Evolutionary conservation across 176 grass and related monocot species (phyloP), one percentile per base, ranked within the genome.

Genomic region (Musa troglodytarum): DNA sequence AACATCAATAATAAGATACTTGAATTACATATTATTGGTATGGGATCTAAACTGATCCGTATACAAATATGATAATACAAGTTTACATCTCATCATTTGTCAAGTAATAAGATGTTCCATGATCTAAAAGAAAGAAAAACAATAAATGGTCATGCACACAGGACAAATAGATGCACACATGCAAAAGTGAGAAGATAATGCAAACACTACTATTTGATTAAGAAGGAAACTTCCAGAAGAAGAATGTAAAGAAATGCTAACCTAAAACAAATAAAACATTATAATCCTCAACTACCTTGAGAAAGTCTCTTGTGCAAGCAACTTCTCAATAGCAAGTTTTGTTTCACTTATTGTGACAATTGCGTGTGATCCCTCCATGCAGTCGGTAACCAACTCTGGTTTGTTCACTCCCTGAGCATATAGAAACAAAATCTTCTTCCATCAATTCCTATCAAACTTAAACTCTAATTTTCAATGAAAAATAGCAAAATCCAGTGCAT

Each of bases 271-370:
- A 64, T 24, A 29, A 25, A 64, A 8, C 14, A 50, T 43, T 6
- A 20, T 66, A 1, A 74, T 86, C 70, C 71, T 63, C 14, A 24
- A 50, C 56, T 97, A 98, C 94, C 84, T 81, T 78, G 94, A 85
- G 73, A 98, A 98, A 72, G 82, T 93, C 75, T 98, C 90, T 79
- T 93, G 83, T 66, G 86, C 76, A 77, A 93, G 81, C 84, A 98
- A 87, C 78, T 91, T 69, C 73, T 93, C 73, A 34, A 98, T 98
- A 67, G 78, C 84, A 76, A 87, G 69, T 85, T 98, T 98, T 65
- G 88, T 87, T 49, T 93, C 85, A 34, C 75, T 89, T 24, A 77
- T 82, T 76, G 84, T 50, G 73, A 88, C 75, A 82, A 89, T 82
- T 63, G 86, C 82, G 58, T 59, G 72, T 54, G 75, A 29, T n/a